Evolutionary conservation across 2,329 filamentous ascomycete genomes (phyloP).

Genomic region (Microdochium trichocladiopsis): DNA sequence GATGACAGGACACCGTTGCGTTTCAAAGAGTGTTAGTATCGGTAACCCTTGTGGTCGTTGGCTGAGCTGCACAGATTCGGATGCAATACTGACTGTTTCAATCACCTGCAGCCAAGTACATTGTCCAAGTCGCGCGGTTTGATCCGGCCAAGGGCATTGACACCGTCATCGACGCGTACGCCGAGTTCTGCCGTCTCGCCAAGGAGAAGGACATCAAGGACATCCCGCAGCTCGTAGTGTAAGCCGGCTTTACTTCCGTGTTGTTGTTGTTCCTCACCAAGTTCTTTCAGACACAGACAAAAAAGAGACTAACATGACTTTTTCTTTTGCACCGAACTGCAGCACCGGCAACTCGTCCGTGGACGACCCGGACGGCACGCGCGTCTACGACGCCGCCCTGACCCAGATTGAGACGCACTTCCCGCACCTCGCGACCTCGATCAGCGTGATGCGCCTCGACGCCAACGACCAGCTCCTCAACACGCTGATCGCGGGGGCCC

Average conservation of each 20-base stretch:
- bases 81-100: not conserved
- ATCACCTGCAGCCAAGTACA: constrained; percentile 52
- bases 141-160: constrained; percentile 79
- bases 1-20: constrained; percentile 39
- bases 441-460: constrained; percentile 70
- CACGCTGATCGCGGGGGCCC: constrained; percentile 63
- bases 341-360: constrained; percentile 66
- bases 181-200: constrained; percentile 59
- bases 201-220: constrained; percentile 42
- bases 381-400: constrained; percentile 68
- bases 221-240: constrained; percentile 65
- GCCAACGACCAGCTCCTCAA: constrained; percentile 78
- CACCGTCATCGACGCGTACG: constrained; percentile 69
- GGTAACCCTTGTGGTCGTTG: not conserved
- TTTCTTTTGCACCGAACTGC: too few relatives aligned
- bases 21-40: constrained; percentile 42
- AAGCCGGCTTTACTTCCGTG: too few relatives aligned
- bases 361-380: constrained; percentile 70
- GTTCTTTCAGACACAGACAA: too few relatives aligned
- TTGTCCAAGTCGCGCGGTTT: constrained; percentile 75
- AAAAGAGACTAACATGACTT: too few relatives aligned
- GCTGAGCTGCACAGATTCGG: not conserved
- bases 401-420: constrained; percentile 57
- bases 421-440: constrained; percentile 52
- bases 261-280: too few relatives aligned